Conservation (phyloP, 2,329 filamentous ascomycete species). For the Monilinia aucupariae region DNA sequence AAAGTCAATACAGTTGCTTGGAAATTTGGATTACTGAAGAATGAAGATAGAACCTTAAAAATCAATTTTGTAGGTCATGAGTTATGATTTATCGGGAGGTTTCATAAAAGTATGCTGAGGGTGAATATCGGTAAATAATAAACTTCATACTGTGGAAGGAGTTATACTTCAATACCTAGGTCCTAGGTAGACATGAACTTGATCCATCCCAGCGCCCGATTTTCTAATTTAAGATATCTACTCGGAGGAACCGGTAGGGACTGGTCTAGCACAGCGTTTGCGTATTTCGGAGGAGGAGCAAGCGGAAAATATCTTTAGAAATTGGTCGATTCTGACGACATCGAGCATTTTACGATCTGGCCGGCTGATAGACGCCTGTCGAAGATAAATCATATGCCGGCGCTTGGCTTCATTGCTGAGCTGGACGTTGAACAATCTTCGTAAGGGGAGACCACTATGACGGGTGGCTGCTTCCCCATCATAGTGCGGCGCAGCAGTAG, state of each 20-base stretch:
- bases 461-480: not conserved
- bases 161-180: not conserved
- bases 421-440: no score
- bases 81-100: not conserved
- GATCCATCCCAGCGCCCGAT: no score
- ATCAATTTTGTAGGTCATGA: not conserved
- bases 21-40: not conserved
- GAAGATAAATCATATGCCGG: not conserved
- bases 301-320: not conserved
- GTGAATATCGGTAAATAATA: not conserved
- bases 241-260: not conserved
- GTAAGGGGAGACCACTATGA: not conserved
- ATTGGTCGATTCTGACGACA: not conserved
- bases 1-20: not conserved
- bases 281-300: not conserved
- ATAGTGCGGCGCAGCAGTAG: not conserved
- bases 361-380: no score
- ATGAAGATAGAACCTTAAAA: not conserved
- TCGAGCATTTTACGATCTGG: no score
- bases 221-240: slow-evolving; percentile 6
- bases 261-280: no score
- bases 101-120: not conserved
- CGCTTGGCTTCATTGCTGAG: not conserved
- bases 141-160: not conserved
- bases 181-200: not conserved